Evolutionary conservation across 768 basidiomycete species (phyloP).

Genomic region (Amanita phalloides): DNA sequence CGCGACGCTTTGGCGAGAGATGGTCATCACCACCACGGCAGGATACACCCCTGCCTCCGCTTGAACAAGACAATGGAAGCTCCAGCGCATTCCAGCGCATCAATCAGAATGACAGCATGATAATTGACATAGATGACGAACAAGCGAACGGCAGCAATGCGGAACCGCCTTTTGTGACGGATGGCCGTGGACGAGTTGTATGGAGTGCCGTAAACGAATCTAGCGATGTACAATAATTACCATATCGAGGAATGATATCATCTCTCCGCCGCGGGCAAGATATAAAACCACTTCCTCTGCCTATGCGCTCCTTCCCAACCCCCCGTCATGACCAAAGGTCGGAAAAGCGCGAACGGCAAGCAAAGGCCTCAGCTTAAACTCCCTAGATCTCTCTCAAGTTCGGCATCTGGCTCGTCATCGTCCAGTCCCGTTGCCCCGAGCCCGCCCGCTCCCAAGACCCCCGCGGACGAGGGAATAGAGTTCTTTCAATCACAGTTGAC

Average conservation of each 20-base stretch:
- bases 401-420: constrained; percentile 13
- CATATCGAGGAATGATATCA: constrained; percentile 6
- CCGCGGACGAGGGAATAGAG: constrained; percentile 85
- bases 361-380: constrained; percentile 20
- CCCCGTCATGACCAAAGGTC: constrained; percentile 14
- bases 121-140: background rate
- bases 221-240: background rate
- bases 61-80: background rate
- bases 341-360: constrained; percentile 14
- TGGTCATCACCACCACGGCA: background rate
- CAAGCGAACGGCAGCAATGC: background rate
- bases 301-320: constrained; percentile 3
- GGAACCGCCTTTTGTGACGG: constrained; percentile 49
- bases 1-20: background rate
- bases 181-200: constrained; percentile 54
- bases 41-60: background rate
- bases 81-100: background rate
- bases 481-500: constrained; percentile 60
- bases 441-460: constrained; percentile 67
- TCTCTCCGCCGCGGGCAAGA: constrained; percentile 7
- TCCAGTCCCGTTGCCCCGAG: constrained; percentile 14
- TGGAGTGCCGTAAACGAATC: constrained; percentile 19
- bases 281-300: background rate
- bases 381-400: constrained; percentile 12
- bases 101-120: background rate